Evolutionary conservation across 192 early-diverging fungal species (phyloP), one percentile per base, ranked within the genome.

Genomic region (Pilobolus umbonatus): DNA sequence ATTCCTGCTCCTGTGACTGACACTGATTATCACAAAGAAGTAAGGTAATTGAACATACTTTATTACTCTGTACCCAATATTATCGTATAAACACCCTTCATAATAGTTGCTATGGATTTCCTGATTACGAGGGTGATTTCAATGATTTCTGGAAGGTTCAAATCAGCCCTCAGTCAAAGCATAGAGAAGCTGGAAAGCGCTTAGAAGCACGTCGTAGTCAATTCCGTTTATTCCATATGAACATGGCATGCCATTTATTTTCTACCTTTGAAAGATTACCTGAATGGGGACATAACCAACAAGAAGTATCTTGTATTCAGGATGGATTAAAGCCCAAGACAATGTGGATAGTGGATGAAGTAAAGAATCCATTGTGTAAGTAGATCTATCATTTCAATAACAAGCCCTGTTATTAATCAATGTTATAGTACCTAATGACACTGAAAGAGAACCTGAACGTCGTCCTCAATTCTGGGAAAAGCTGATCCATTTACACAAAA

Each of bases 281-380:
- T 43, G 85, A 89, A 44, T 98, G 94, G 94, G 96, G 82, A 21
- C 93, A 86, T 71, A 85, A 84, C 25, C 94, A 95, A 71, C 86
- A 89, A 56, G 93, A 98, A 58, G 87, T 96, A 32, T 94, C 91
- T 26, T 94, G 96, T 49, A 95, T 95, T 75, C 91, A 92, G 63
- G 85, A 85, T 32, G 76, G 81, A 30, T 76, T 75, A 44, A 73
- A 83, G 26, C 66, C 79, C 42, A 80, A 83, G 65, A 89, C 89
- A 17, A 55, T 80, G 10, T 98, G 93, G 93, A 82, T 78, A 45
- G 76, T 95, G 54, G 93, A 95, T 30, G 75, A 73, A 22, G 91
- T 76, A 55, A 30, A 64, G 14, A 71, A 86, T 28, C 32, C 44
- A 25, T 26, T 40, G 4, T 65, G 79, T 78, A 76, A 64, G 72